A percentile compares a stretch with the other conserved stretches of the same genome.
phyloP scores from a whole-genome alignment of 306 rosid species.

The Trifolium repens region DNA sequence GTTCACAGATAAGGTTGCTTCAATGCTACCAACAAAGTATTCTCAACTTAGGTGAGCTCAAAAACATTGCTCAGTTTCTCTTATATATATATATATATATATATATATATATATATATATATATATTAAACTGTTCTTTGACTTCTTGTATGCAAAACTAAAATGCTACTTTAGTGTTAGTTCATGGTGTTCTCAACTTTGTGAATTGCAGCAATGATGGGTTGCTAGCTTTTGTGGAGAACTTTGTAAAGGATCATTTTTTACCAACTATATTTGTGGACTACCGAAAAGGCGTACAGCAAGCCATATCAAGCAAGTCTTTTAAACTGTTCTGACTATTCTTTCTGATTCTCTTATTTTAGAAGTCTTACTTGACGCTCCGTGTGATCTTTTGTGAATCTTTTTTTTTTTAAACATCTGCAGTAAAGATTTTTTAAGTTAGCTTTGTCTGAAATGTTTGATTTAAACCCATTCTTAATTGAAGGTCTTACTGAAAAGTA shows the following conservation, averaged over 20 bases:
- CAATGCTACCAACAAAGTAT: slow-evolving; percentile 88
- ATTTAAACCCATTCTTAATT: slow-evolving; percentile 10
- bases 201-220: slow-evolving; percentile 90
- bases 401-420: slow-evolving; percentile 33
- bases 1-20: slow-evolving; percentile 94
- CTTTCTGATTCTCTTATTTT: slow-evolving; percentile 30
- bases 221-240: slow-evolving; percentile 92
- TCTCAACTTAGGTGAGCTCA: slow-evolving; percentile 85
- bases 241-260: slow-evolving; percentile 97
- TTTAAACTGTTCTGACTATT: slow-evolving; percentile 40
- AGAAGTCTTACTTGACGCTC: slow-evolving; percentile 28
- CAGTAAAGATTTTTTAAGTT: slow-evolving; percentile 31
- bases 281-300: slow-evolving; percentile 97
- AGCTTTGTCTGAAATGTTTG: slow-evolving; percentile 32
- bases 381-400: slow-evolving; percentile 31
- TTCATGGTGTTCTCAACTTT: slow-evolving; percentile 43
- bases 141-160: slow-evolving; percentile 18
- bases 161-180: slow-evolving; percentile 35
- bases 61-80: slow-evolving; percentile 31
- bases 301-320: slow-evolving; percentile 99
- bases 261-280: slow-evolving; percentile 98
- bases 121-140: slow-evolving; percentile 14
- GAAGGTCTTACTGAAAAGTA: slow-evolving; percentile 27
- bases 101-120: too few species aligned
- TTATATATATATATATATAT: slow-evolving; percentile 28